Base-by-base conservation (phyloP, 768 basidiomycete genomes). In the Pholiota microspora region DNA sequence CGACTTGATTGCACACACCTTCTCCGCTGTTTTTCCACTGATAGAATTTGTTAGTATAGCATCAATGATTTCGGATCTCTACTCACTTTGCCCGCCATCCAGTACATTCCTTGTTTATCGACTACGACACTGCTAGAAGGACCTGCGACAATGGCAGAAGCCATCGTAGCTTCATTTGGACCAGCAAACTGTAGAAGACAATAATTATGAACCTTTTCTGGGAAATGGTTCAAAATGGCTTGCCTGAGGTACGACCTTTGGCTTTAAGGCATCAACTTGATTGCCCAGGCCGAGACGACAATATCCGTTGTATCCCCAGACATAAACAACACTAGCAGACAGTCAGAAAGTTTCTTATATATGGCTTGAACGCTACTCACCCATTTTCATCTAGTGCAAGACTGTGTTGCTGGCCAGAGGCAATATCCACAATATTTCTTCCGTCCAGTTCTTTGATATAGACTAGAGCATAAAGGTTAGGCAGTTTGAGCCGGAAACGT, bases 21-120 rank as follows among this genome's bases (percentile, higher is more conserved):
- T 97, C 95, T 9, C 95, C 95, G 5, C 92, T 94, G 59, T 86
- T 91, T 71, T 98, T 98, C 91, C 92, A 98, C 84, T 94, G 68
- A 1, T 21, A 61, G 55, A 55, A 51, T 25, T 51, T 24, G 18
- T 51, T 38, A 31, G 15, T 44, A 13, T 51, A 45, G 3, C 10
- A 51, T 21, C 13, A 16, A 34, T 5, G 12, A 55, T 24, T 18
- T 44, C 45, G 31, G 34, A 10, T n/a, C 25, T 49, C 38, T 27
- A 42, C 58, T n/a, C 63, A 82, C 87, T 77, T 88, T 94, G 32
- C 87, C 90, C 38, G 88, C 88, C 84, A 88, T 89, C 79, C 80
- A 94, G 63, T 84, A 92, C 84, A 93, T 90, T n/a, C 81, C 78
- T 63, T 92, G 88, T 45, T 80, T 84, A 67, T 96, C 94, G 34